Percentiles rank a stretch among this genome's conserved stretches.
Conservation (phyloP, 75 land plant species). For the Sequoiadendron giganteum region DNA sequence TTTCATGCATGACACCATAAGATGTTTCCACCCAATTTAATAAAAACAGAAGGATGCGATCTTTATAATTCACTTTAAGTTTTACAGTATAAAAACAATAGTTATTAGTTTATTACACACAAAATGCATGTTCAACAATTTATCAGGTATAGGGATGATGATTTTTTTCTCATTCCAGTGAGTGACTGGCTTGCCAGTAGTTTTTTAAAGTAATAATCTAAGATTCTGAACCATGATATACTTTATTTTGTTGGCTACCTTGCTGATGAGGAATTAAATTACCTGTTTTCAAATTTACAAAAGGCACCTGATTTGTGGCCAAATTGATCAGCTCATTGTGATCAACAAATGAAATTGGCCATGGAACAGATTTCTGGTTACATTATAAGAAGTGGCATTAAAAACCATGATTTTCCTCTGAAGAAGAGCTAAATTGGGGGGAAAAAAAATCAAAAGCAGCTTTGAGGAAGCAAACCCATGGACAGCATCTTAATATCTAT, state of each 20-base stretch:
- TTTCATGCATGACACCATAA: neutral
- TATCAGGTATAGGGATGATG: neutral
- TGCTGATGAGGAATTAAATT: neutral
- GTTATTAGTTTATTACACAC: neutral
- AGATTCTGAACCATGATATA: neutral
- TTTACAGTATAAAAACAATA: neutral
- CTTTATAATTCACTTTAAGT: neutral
- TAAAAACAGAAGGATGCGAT: neutral
- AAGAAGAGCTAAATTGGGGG: neutral
- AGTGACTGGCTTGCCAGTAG: neutral
- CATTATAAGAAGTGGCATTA: neutral
- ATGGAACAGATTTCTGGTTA: neutral
- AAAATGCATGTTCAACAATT: neutral
- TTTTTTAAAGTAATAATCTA: neutral
- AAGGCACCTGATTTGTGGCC: neutral
- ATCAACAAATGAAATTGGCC: neutral
- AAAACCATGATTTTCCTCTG: neutral
- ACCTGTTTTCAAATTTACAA: neutral
- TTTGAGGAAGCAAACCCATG: neutral
- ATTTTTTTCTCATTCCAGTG: neutral
- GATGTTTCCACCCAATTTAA: neutral
- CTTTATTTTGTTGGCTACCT: neutral
- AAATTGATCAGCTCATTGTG: neutral
- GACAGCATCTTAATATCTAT: neutral
- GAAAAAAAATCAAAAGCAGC: neutral